Evolutionary conservation across 2,329 filamentous ascomycete genomes (phyloP), one percentile per base, ranked within the genome.

Genomic region (Tolypocladium ophioglossoides): DNA sequence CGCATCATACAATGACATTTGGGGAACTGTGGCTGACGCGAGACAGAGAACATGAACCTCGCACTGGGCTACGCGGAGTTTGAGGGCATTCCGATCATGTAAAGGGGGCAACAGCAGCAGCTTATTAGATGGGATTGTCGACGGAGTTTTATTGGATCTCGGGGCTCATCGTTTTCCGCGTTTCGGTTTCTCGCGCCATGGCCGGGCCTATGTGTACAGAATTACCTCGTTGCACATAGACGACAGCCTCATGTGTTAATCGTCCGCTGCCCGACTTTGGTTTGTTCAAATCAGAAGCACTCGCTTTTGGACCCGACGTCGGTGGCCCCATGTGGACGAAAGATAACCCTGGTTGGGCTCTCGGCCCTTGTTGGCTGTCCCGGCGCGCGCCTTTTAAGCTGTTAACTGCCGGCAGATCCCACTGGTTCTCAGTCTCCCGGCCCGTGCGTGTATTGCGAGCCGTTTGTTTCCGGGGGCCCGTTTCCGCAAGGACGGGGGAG

Each of bases 1-100:
- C 18, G 9, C 18, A 10, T 16, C 22, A 51, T 37, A 52, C 44
- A 50, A n/a, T 52, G 44, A 57, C 44, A n/a, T 39, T 11, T 3
- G 18, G 38, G 32, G 38, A 20, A 18, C 38, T 24, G 9, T 59
- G 66, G 85, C 84, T 94, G 78, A 95, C 50, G 16, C 44, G 10
- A 16, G 40, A 47, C 66, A 87, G 85, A 95, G 78, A 95, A 95
- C 72, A 94, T 95, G 89, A 95, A 95, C 72, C 77, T 95, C 55
- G 86, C 89, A n/a, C 79, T 95, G 12, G 90, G 90, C 48, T 95
- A 92, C 67, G 84, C 82, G 48, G 90, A 95, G 74, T 95, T 90
- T 66, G 87, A 95, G 67, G 90, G 90, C 41, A 95, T 95, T 61
- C 89, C 89, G 20, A 66, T 67, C 51, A 73, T 75, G 69, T 75